Base-by-base conservation (phyloP, 768 basidiomycete species). In the Boletus bicolor region DNA sequence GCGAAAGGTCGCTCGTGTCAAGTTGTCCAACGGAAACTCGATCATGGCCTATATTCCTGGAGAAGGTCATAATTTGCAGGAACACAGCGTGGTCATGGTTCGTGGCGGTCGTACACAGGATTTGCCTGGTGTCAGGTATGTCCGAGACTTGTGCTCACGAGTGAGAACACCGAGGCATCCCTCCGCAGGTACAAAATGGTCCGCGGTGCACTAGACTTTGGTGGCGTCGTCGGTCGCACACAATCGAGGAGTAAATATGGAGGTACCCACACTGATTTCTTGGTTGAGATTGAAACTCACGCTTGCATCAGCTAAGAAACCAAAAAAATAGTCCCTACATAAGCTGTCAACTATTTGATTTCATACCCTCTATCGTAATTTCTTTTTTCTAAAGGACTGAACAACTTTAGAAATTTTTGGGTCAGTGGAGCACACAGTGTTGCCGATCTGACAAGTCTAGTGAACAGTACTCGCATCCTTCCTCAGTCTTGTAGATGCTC, bases 21-120 rank as follows among this genome's bases (percentile, higher is more conserved):
- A 96, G 76, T 78, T 99, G 53, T 82, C 87, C 21, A 93, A 87
- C 12, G 97, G 97, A 48, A 87, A 89, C 71, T 86, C 85, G 42
- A 80, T 94, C 59, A 89, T 89, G 78, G 94, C 93, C 15, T 98
- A 98, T 71, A 93, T 98, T 55, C 91, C 89, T 44, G 97, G 97
- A 64, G 97, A 98, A 68, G 97, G 97, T 0, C 96, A 98, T 71
- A 98, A 97, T 68, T 72, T 98, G 65, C 97, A 98, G 75, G 97
- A 98, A 70, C 97, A 99, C 67, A 89, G 88, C 72, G 96, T 98
- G 5, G 94, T 98, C 2, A 72, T 98, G 43, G 83, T 98, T n/a
- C 77, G 95, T 64, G 97, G 97, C 5, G 97, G 97, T 14, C 83
- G 93, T 75, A 88, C 93, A 2, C 95, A 98, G 77, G 97, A 99